These are phyloP conservation scores for Podospora anserina DNA, from an alignment of 495 filamentous ascomycete species.

Conservation along the genomic window DNA sequence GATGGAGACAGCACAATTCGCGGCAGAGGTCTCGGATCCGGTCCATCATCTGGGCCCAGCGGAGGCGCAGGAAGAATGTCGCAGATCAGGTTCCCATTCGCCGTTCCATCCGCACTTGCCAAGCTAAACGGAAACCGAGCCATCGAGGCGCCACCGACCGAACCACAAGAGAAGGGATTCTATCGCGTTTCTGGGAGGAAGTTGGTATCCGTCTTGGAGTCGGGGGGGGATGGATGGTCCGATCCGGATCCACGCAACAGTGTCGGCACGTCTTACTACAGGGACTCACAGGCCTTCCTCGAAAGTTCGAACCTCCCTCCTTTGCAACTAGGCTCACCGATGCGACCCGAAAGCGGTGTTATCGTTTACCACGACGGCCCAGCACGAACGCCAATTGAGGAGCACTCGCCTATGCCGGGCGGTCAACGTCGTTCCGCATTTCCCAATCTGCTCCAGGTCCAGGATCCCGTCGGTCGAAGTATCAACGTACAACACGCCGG, in stretches of 20 bases:
- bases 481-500: slow-evolving; percentile 43
- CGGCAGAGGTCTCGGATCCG: slow-evolving; percentile 11
- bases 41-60: slow-evolving; percentile 23
- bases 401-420: slow-evolving; percentile 39
- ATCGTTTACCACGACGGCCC: slow-evolving; percentile 45
- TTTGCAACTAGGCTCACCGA: slow-evolving; percentile 45
- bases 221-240: slow-evolving; percentile 68
- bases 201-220: slow-evolving; percentile 64
- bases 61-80: slow-evolving; percentile 36
- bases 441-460: slow-evolving; percentile 28
- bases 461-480: slow-evolving; percentile 44
- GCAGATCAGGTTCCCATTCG: slow-evolving; percentile 53
- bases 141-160: slow-evolving; percentile 44
- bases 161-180: slow-evolving; percentile 44
- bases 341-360: slow-evolving; percentile 48
- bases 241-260: slow-evolving; percentile 54
- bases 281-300: slow-evolving; percentile 47
- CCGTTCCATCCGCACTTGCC: slow-evolving; percentile 55
- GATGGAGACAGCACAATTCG: slow-evolving; percentile 26
- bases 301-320: slow-evolving; percentile 30
- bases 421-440: slow-evolving; percentile 24
- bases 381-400: slow-evolving; percentile 42
- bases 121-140: slow-evolving; percentile 47
- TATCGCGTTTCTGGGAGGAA: slow-evolving; percentile 66
- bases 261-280: slow-evolving; percentile 46